These are phyloP conservation scores for Iodosphaeria phyllophila DNA, from an alignment of 2,329 filamentous ascomycete species.

Conservation along the genomic window DNA sequence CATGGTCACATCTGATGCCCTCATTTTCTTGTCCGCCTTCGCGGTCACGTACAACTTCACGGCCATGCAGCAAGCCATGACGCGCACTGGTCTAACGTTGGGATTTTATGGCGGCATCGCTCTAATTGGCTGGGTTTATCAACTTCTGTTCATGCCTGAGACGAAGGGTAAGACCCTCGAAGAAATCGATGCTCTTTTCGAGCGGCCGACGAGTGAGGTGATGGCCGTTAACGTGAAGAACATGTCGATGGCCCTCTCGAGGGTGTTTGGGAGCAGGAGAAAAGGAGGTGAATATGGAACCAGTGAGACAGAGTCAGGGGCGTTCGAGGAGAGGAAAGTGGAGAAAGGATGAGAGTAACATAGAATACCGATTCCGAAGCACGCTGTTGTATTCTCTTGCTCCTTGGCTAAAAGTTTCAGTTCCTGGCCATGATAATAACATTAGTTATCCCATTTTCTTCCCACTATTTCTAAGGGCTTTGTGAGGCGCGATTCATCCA, in stretches of 20 bases:
- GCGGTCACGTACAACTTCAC: conserved; percentile 62
- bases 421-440: no score
- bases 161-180: conserved; percentile 51
- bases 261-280: conserved; percentile 6
- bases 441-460: no score
- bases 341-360: no score
- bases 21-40: conserved; percentile 53
- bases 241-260: conserved; percentile 3
- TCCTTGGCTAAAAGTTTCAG: no score
- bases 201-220: conserved; percentile 40
- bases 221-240: conserved; percentile 37
- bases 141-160: conserved; percentile 59
- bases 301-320: no score
- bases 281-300: no score
- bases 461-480: no score
- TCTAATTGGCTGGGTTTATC: conserved; percentile 50
- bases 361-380: no score
- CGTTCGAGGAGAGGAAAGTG: no score
- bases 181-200: conserved; percentile 52
- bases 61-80: conserved; percentile 50
- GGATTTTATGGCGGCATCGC: conserved; percentile 63
- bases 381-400: no score
- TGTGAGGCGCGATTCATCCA: no score
- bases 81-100: conserved; percentile 41
- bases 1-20: conserved; percentile 51